phyloP scores from a whole-genome alignment of 192 early-diverging fungal species.

The Coemansia sp. region DNA sequence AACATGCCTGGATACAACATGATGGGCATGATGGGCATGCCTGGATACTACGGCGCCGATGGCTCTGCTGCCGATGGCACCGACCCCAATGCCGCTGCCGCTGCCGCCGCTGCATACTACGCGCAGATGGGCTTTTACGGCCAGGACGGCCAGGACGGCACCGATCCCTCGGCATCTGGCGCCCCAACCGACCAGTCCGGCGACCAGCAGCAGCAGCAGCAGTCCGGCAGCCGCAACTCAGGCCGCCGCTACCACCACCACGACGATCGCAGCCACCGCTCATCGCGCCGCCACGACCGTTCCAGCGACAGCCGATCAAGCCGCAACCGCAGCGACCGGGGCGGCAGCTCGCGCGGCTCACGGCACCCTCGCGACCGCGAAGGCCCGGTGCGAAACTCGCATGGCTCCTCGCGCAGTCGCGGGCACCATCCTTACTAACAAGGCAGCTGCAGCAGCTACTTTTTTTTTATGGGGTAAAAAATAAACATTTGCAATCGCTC shows the following conservation, averaged over 20 bases:
- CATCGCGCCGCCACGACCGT: constrained; percentile 40
- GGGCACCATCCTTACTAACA: constrained; percentile 44
- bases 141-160: constrained; percentile 17
- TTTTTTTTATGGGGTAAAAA: neutral
- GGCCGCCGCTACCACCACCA: neutral
- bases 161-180: constrained; percentile 12
- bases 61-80: constrained; percentile 5
- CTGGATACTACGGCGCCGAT: constrained; percentile 1
- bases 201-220: constrained; percentile 2
- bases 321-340: constrained; percentile 23
- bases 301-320: constrained; percentile 19
- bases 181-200: constrained; percentile 3
- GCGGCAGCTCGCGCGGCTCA: constrained; percentile 18
- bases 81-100: neutral
- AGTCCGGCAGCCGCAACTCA: constrained; percentile 3
- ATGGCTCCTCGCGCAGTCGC: constrained; percentile 32
- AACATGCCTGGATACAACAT: constrained; percentile 20
- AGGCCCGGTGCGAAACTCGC: constrained; percentile 35
- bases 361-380: constrained; percentile 40
- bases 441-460: no score
- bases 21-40: constrained; percentile 39
- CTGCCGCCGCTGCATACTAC: constrained; percentile 23
- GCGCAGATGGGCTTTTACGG: constrained; percentile 43
- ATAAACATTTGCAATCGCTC: neutral
- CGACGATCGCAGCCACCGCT: constrained; percentile 25